Conservation (phyloP, 305 asterid genomes). For the Fraxinus floribunda region DNA sequence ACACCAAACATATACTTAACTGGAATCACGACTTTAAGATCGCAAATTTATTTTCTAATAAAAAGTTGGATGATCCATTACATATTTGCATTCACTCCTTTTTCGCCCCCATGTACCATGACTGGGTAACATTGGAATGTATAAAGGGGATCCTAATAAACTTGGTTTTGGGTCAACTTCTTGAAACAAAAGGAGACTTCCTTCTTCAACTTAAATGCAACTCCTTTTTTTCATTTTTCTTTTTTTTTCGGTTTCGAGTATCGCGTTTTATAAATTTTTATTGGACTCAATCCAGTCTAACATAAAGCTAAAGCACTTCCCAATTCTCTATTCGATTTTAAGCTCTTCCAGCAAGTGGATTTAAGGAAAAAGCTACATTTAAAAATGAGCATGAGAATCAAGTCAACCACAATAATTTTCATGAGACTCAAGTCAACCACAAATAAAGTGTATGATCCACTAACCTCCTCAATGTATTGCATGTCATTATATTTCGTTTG, state of each 20-base stretch:
- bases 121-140: neutral
- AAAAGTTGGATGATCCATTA: neutral
- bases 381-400: neutral
- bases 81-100: neutral
- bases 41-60: no score
- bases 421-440: neutral
- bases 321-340: neutral
- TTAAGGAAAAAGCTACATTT: neutral
- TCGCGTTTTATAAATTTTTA: neutral
- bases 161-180: neutral
- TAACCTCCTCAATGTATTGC: neutral
- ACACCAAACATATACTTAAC: no score
- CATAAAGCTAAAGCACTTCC: neutral
- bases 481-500: neutral
- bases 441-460: neutral
- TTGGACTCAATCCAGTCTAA: neutral
- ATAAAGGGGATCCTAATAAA: neutral
- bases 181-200: no score
- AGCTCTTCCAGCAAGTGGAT: neutral
- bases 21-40: neutral
- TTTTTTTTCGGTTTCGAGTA: neutral
- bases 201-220: neutral
- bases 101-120: neutral
- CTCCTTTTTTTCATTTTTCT: neutral
- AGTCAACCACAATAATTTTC: neutral